These are phyloP conservation scores for Macadamia integrifolia DNA, from an alignment of 164 flowering plant genomes.

Conservation along the genomic window DNA sequence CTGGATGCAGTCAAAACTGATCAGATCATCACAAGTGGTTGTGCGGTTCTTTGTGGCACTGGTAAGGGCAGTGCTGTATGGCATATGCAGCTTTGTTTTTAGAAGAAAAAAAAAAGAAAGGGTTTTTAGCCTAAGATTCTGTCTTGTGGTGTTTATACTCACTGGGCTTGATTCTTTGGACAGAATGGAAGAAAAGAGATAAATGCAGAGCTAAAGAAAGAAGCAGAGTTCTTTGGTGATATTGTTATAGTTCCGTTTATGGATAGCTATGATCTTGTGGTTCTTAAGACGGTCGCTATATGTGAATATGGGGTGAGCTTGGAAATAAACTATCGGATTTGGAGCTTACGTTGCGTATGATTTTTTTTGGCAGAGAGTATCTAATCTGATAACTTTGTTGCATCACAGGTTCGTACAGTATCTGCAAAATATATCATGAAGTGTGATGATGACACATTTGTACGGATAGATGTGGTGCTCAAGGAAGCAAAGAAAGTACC, in stretches of 20 bases:
- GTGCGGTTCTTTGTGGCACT: constrained; percentile 65
- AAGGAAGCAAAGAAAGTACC: constrained; percentile 35
- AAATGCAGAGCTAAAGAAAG: constrained; percentile 60
- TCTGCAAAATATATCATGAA: constrained; percentile 63
- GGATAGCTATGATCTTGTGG: constrained; percentile 76
- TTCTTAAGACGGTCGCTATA: constrained; percentile 67
- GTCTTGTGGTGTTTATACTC: not conserved
- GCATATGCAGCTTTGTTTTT: not conserved
- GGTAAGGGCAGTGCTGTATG: constrained; percentile 25
- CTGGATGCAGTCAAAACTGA: constrained; percentile 62
- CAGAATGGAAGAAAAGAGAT: constrained; percentile 65
- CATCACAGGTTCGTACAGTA: constrained; percentile 38
- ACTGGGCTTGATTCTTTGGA: constrained; percentile 2
- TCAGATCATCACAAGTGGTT: constrained; percentile 48
- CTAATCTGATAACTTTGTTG: not conserved
- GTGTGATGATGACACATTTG: constrained; percentile 77
- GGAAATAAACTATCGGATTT: not conserved
- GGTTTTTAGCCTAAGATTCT: not conserved
- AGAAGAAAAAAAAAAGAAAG: not conserved
- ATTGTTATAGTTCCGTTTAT: constrained; percentile 70
- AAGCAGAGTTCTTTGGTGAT: constrained; percentile 70
- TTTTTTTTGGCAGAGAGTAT: not conserved
- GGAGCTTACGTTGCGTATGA: not conserved
- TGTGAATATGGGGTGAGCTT: constrained; percentile 70
- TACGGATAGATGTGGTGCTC: constrained; percentile 50